Evolutionary conservation across 169 alveolate species (phyloP), one percentile per base, ranked within the genome.

Genomic region (Besnoitia besnoiti): DNA sequence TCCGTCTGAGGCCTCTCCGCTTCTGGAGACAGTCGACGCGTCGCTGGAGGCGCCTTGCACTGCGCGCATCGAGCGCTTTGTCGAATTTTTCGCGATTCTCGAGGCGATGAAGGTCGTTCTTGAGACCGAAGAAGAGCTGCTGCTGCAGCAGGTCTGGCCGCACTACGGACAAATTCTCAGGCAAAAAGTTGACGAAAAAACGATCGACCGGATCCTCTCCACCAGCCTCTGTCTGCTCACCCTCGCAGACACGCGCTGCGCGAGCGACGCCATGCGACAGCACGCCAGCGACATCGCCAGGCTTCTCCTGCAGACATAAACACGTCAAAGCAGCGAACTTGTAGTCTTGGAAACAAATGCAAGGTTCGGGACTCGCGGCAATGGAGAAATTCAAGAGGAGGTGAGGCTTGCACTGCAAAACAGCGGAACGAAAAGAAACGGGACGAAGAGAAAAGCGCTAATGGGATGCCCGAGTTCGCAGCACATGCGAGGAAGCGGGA

Each of bases 131-230:
- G 80, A 67, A 7, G 80, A 33, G 39, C 21, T 5, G 39, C 44
- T 67, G 40, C 80, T 67, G 46, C 80, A 67, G 44, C 80, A 67
- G 4, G 46, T 67, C 80, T 67, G 80, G 80, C 21, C 40, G 30
- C 39, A 3, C 14, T 67, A 67, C 80, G 80, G 80, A 5, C 24
- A 14, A 7, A 2, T 16, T 7, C n/a, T 67, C 42, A 67, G 19
- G 21, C 7, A 16, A 24, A 35, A 7, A 16, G 39, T 67, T 14
- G 24, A 14, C 44, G 39, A 16, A 10, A 24, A 67, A 16, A 5
- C 3, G 2, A 24, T 67, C 10, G 39, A 67, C 40, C 8, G 24
- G 44, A 35, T 67, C 24, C 80, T 67, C 80, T 2, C 21, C 8
- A 30, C 47, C 40, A n/a, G 80, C 44, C 67, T 55, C 67, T 55